These are phyloP conservation scores for Hypoxylon cercidicola DNA, from an alignment of 495 filamentous ascomycete genomes.

Conservation along the genomic window DNA sequence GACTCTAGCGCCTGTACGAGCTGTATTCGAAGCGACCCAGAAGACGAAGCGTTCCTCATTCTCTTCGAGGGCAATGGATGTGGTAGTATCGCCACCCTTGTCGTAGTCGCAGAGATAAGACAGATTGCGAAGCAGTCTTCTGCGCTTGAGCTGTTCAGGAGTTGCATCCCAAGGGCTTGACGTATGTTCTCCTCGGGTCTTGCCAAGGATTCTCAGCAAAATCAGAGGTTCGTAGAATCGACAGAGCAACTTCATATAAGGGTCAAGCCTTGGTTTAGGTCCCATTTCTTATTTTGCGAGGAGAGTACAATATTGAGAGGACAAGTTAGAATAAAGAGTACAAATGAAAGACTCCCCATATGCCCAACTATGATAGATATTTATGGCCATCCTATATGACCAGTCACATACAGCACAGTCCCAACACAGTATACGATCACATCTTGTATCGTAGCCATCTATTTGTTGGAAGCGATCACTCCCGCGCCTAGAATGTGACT, in stretches of 20 bases:
- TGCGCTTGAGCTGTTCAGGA: conserved; percentile 2
- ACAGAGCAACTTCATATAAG: conserved; percentile 31
- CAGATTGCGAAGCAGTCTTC: conserved; percentile 45
- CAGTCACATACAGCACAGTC: no score
- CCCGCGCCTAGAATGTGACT: no score
- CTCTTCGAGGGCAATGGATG: conserved; percentile 49
- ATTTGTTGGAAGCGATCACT: no score
- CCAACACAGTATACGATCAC: no score
- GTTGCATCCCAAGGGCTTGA: conserved; percentile 12
- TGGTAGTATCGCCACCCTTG: conserved; percentile 46
- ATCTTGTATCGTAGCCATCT: no score
- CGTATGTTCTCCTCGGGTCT: conserved; percentile 42
- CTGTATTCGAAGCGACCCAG: conserved; percentile 48
- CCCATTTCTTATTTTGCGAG: no score
- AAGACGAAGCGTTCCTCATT: conserved; percentile 34
- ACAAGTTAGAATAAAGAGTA: no score
- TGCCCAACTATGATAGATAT: no score
- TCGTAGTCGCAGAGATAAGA: conserved; percentile 51
- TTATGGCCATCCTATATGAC: no score
- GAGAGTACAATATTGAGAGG: no score
- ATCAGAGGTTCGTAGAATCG: conserved; percentile 52
- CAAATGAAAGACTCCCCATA: no score
- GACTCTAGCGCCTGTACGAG: conserved; percentile 7
- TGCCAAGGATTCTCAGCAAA: conserved; percentile 42
- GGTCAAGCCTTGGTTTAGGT: no score